A percentile compares a stretch with the other conserved stretches of the same genome.
These are phyloP conservation scores for Trichoderma sp. DNA, from an alignment of 2,329 filamentous ascomycete genomes.

Conservation along the genomic window DNA sequence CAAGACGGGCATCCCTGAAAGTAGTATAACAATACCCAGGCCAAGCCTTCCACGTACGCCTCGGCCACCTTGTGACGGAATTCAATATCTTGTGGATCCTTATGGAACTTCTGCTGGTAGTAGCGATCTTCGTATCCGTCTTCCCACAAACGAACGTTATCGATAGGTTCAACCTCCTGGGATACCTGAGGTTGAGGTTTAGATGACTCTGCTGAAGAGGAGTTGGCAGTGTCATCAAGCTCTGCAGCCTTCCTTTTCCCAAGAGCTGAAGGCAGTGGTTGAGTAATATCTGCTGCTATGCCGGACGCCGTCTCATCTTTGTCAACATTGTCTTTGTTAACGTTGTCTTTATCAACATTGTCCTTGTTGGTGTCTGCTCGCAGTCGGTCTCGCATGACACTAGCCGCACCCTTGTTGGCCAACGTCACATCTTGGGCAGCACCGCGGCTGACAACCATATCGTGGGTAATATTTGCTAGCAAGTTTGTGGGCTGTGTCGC, in stretches of 20 bases:
- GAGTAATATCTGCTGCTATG: slow-evolving; percentile 23
- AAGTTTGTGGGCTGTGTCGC: slow-evolving; percentile 55
- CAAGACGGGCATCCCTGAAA: slow-evolving; percentile 98
- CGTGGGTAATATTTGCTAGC: slow-evolving; percentile 70
- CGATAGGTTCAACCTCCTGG: slow-evolving; percentile 65
- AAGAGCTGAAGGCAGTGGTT: slow-evolving; percentile 47
- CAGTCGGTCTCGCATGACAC: slow-evolving; percentile 79
- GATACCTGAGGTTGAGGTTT: slow-evolving; percentile 47
- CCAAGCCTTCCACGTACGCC: slow-evolving; percentile 91
- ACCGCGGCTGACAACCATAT: slow-evolving; percentile 79
- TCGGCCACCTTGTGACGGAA: slow-evolving; percentile 88
- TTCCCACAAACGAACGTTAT: slow-evolving; percentile 91
- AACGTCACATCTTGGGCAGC: slow-evolving; percentile 67
- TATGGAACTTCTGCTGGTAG: slow-evolving; percentile 94
- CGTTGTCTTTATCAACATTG: slow-evolving; percentile 8
- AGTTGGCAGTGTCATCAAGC: slow-evolving; percentile 62
- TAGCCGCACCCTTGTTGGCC: slow-evolving; percentile 94
- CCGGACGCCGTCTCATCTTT: slow-evolving; percentile 23
- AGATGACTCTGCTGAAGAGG: slow-evolving; percentile 61
- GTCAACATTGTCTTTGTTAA: slow-evolving; percentile 14
- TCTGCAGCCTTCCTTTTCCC: slow-evolving; percentile 78
- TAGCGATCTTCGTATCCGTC: slow-evolving; percentile 93
- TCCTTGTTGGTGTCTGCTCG: slow-evolving; percentile 44
- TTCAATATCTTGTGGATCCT: slow-evolving; percentile 74
- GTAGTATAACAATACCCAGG: slow-evolving; percentile 96